A percentile compares a stretch with the other conserved stretches of the same genome.
phyloP scores from a whole-genome alignment of 208 protist species.

The Leishmania amazonensis region DNA sequence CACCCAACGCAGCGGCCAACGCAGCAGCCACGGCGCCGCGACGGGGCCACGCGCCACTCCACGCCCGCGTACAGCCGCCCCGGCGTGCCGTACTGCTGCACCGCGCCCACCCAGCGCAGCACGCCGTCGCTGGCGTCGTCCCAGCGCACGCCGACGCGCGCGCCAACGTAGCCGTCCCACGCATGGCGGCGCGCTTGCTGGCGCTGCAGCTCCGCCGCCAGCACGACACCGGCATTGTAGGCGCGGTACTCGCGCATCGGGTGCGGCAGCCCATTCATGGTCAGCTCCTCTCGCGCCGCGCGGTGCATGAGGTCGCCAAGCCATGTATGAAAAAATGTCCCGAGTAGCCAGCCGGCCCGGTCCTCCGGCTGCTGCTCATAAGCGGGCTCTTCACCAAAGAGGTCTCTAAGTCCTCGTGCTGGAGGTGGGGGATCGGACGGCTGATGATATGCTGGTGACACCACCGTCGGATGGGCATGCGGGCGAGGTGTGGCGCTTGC shows the following conservation, averaged over 20 bases:
- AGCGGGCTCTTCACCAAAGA: slow-evolving; percentile 14
- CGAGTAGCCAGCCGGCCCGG: not conserved
- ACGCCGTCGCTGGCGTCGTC: slow-evolving; percentile 31
- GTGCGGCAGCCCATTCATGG: slow-evolving; percentile 25
- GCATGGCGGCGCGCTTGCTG: slow-evolving; percentile 35
- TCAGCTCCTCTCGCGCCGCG: slow-evolving; percentile 39
- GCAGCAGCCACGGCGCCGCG: slow-evolving; percentile 17
- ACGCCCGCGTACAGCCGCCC: slow-evolving; percentile 53
- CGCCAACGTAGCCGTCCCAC: slow-evolving; percentile 44
- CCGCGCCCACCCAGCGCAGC: slow-evolving; percentile 58
- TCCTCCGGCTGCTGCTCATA: slow-evolving; percentile 38
- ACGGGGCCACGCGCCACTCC: slow-evolving; percentile 43
- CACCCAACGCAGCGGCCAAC: not conserved
- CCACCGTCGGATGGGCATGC: too few relatives aligned
- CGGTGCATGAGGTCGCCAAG: slow-evolving; percentile 31
- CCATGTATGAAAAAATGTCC: too few relatives aligned
- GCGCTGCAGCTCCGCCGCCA: slow-evolving; percentile 28
- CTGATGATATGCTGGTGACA: too few relatives aligned
- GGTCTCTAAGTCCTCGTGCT: too few relatives aligned
- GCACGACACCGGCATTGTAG: slow-evolving; percentile 23
- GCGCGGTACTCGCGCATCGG: slow-evolving; percentile 15
- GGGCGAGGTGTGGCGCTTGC: too few relatives aligned
- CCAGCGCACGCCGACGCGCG: slow-evolving; percentile 21
- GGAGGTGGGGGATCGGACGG: too few relatives aligned
- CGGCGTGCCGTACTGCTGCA: slow-evolving; percentile 41